Base-by-base conservation (phyloP, 306 rosid genomes). In the Prunus salicina region DNA sequence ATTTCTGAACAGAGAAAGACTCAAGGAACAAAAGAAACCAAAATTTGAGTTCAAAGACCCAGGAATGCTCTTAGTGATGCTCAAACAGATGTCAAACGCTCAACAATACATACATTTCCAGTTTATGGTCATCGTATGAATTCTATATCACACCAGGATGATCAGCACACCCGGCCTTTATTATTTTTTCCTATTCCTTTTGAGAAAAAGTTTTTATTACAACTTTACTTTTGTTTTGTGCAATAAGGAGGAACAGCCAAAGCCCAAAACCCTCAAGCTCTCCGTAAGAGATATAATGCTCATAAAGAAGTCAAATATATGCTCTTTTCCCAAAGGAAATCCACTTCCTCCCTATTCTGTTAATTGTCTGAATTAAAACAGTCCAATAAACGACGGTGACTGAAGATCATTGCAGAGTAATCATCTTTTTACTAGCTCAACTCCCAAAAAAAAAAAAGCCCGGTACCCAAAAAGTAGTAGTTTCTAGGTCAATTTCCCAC, bases 1-100 rank as follows among this genome's bases (percentile, higher is more conserved):
- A 84, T 49, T 66, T 78, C 32, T 62, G 45, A 60, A 67, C 49
- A 56, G 41, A 57, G 41, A 80, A 80, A 52, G 64, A 49, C 70
- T 41, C 47, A 9, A 52, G 34, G 8, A 71, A 18, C 78, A 30
- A 47, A 43, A 41, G 45, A 70, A 78, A 24, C 61, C 22, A 4
- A 43, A 14, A 49, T 43, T 38, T 53, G 57, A 41, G 51, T 51
- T 34, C 27, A 19, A 34, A 38, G 3, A 12, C 69, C 41, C 12
- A 24, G 22, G 32, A 24, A 64, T 32, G 45, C 65, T 55, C 67
- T 78, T 25, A 18, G 32, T 49, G 47, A 64, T 12, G 63, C 52
- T 43, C 46, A 56, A 34, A 53, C 60, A 46, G 60, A 67, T 27
- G n/a, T 4, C 24, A 14, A 22, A 58, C 25, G 2, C 30, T 6